Evolutionary conservation across 176 grass and related monocot species (phyloP).

Genomic region (Carex parvula): DNA sequence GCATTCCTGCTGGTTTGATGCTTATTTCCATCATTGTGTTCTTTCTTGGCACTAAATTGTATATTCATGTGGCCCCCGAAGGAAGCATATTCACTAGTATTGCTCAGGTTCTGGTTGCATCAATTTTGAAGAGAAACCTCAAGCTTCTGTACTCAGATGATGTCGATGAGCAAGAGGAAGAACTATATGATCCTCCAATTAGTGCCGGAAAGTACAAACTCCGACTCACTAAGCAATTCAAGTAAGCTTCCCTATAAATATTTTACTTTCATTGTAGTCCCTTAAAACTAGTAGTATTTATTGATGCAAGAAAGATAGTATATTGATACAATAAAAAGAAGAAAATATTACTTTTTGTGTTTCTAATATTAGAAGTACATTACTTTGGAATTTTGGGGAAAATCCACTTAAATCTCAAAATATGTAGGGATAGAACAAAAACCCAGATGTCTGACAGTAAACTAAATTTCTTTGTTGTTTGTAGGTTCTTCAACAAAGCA

Average conservation of each 20-base stretch:
- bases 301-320: not conserved
- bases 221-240: conserved; percentile 48
- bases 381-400: not conserved
- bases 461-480: conserved; percentile 8
- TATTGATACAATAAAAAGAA: not conserved
- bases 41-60: conserved; percentile 47
- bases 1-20: conserved; percentile 51
- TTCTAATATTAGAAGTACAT: not conserved
- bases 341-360: not conserved
- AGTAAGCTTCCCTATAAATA: conserved; percentile 18
- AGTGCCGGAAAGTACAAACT: conserved; percentile 39
- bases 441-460: not conserved
- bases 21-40: conserved; percentile 35
- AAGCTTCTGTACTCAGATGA: conserved; percentile 40
- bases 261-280: not conserved
- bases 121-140: conserved; percentile 50
- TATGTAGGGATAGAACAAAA: not conserved
- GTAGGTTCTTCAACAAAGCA: conserved; percentile 67
- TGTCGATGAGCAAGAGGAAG: conserved; percentile 39
- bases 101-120: conserved; percentile 43
- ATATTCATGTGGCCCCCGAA: conserved; percentile 48
- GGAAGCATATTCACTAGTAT: conserved; percentile 54
- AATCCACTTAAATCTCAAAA: not conserved
- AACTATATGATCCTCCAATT: conserved; percentile 43
- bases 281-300: not conserved